phyloP scores from a whole-genome alignment of 1,284 basidiomycete species.

The Pisolithus thermaeus region DNA sequence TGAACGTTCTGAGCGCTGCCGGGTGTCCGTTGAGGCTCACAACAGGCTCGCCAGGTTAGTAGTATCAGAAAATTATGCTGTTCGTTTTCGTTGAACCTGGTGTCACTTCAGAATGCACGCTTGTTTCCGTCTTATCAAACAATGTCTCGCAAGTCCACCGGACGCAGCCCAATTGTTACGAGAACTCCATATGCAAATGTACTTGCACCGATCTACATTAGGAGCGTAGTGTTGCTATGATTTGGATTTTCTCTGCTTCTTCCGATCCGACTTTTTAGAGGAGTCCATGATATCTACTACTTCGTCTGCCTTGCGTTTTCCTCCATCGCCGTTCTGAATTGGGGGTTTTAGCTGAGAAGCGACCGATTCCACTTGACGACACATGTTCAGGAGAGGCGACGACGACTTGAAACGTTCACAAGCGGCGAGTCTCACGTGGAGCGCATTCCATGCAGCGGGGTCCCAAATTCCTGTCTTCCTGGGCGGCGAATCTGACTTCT shows the following conservation, averaged over 20 bases:
- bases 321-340: conserved; percentile 5
- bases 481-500: conserved; percentile 33
- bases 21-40: conserved; percentile 44
- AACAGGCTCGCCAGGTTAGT: conserved; percentile 46
- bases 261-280: conserved; percentile 44
- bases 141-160: conserved; percentile 16
- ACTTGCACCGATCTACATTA: conserved; percentile 1
- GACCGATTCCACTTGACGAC: conserved; percentile 39
- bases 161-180: conserved; percentile 14
- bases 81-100: neutral
- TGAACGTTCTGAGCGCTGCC: conserved; percentile 52
- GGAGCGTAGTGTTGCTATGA: conserved; percentile 11
- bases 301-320: conserved; percentile 42
- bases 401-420: conserved; percentile 43
- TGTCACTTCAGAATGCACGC: conserved; percentile 15
- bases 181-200: conserved; percentile 14
- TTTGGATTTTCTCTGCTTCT: conserved; percentile 45
- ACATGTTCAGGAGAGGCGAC: conserved; percentile 38
- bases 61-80: neutral
- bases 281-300: conserved; percentile 23
- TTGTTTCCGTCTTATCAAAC: conserved; percentile 18
- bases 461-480: conserved; percentile 34
- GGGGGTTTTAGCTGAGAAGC: conserved; percentile 14
- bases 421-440: conserved; percentile 33
- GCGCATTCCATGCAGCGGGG: conserved; percentile 34